phyloP scores from a whole-genome alignment of 1,284 basidiomycete species.

The Trametes sp. region DNA sequence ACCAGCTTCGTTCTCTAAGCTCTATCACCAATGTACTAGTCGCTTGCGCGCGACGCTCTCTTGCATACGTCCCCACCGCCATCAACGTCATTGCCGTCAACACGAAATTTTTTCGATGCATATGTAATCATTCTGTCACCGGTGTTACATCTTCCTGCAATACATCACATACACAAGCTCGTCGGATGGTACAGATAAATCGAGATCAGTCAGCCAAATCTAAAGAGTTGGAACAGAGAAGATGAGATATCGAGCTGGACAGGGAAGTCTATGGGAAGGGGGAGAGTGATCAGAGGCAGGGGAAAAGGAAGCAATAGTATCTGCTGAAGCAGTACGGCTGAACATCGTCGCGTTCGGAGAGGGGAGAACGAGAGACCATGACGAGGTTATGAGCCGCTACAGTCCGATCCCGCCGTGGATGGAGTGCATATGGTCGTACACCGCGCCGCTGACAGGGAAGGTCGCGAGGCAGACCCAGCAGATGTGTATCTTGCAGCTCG shows the following conservation, averaged over 20 bases:
- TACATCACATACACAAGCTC: conserved; percentile 13
- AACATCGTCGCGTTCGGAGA: too few species aligned
- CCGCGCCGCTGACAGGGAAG: too few species aligned
- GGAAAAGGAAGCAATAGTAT: too few species aligned
- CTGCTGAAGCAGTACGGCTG: too few species aligned
- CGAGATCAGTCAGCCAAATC: background rate
- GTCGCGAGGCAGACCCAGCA: conserved; percentile 43
- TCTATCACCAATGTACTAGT: conserved; percentile 25
- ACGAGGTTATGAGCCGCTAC: too few species aligned
- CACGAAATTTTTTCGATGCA: conserved; percentile 23
- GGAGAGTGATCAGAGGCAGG: too few species aligned
- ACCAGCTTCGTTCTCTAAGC: conserved; percentile 3
- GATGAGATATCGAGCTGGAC: background rate
- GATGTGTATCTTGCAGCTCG: too few species aligned
- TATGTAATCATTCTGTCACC: conserved; percentile 26
- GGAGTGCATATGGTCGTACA: too few species aligned
- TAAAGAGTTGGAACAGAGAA: background rate
- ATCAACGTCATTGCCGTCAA: too few species aligned
- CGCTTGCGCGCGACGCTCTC: background rate
- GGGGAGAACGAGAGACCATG: background rate
- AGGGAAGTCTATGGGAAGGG: background rate
- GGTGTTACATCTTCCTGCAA: conserved; percentile 11
- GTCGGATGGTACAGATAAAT: background rate
- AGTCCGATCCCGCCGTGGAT: too few species aligned
- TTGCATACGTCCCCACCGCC: conserved; percentile 5